Conservation (phyloP, 1,139 yeast genomes). For the Magnusiomyces tetraspermus region DNA sequence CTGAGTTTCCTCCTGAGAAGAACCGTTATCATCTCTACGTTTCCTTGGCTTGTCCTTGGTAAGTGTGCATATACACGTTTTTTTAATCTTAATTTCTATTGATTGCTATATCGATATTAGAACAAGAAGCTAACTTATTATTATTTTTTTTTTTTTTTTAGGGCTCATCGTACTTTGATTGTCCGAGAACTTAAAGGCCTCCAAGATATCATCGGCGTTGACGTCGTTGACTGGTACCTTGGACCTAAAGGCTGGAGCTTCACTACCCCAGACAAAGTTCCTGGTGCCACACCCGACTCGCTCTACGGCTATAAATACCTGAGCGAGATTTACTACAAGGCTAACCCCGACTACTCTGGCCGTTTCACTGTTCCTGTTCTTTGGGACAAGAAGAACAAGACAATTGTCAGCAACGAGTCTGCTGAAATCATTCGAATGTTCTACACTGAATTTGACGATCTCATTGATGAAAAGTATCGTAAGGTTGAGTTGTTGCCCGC, state of each 20-base stretch:
- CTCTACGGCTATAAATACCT: conserved; percentile 53
- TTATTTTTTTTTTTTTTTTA: not conserved
- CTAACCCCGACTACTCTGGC: conserved; percentile 65
- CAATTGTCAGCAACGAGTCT: conserved; percentile 86
- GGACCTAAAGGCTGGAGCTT: conserved; percentile 82
- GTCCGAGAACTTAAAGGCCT: conserved; percentile 74
- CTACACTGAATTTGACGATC: conserved; percentile 54
- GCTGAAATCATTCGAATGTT: conserved; percentile 80
- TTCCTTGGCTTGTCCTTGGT: conserved; percentile 85
- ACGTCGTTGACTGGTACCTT: conserved; percentile 84
- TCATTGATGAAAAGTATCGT: conserved; percentile 42
- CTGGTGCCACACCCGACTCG: conserved; percentile 59
- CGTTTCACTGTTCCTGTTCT: conserved; percentile 87
- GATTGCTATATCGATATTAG: not conserved
- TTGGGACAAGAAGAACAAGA: conserved; percentile 75
- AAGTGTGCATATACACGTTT: not conserved
- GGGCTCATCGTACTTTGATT: conserved; percentile 76
- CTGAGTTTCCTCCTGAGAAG: conserved; percentile 61
- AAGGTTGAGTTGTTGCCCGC: conserved; percentile 58
- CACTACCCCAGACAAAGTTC: conserved; percentile 39
- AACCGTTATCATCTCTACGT: conserved; percentile 83
- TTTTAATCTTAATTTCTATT: not conserved
- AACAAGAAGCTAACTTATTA: not conserved
- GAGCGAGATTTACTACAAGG: conserved; percentile 64
- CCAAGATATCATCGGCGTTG: conserved; percentile 34